A percentile compares a stretch with the other conserved stretches of the same genome.
These are phyloP conservation scores for Pistacia integerrima DNA, from an alignment of 345 rosid species.

Conservation along the genomic window DNA sequence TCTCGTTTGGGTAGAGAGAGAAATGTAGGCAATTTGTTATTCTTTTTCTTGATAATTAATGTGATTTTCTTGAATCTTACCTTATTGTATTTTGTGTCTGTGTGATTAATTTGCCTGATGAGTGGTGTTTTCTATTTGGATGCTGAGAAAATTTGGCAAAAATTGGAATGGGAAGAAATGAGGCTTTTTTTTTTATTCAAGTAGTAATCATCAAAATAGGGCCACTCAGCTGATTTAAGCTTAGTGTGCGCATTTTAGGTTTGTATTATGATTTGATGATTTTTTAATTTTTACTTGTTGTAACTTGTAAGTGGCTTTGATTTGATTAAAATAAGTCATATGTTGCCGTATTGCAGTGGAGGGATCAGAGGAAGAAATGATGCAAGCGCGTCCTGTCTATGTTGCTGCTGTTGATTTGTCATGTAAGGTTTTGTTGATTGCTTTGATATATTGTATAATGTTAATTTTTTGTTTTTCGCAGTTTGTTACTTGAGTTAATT, in stretches of 20 bases:
- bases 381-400: conserved; percentile 86
- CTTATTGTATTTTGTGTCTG: background rate
- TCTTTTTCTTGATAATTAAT: background rate
- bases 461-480: background rate
- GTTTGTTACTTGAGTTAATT: conserved; percentile 2
- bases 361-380: conserved; percentile 76
- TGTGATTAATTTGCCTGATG: background rate
- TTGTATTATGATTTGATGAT: background rate
- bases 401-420: conserved; percentile 94
- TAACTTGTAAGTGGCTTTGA: background rate
- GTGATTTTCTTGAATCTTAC: background rate
- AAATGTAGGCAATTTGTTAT: background rate
- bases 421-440: conserved; percentile 51
- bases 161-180: background rate
- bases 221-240: background rate
- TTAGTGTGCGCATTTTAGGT: background rate
- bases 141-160: background rate
- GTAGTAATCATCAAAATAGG: background rate
- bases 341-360: conserved; percentile 49
- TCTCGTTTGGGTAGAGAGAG: background rate
- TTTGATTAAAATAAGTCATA: conserved; percentile 3
- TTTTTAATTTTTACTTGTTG: background rate
- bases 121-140: background rate
- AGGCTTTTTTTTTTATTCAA: background rate
- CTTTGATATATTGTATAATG: background rate